phyloP scores from a whole-genome alignment of 805 yeast genomes.

The Nakazawaea wickerhamii region DNA sequence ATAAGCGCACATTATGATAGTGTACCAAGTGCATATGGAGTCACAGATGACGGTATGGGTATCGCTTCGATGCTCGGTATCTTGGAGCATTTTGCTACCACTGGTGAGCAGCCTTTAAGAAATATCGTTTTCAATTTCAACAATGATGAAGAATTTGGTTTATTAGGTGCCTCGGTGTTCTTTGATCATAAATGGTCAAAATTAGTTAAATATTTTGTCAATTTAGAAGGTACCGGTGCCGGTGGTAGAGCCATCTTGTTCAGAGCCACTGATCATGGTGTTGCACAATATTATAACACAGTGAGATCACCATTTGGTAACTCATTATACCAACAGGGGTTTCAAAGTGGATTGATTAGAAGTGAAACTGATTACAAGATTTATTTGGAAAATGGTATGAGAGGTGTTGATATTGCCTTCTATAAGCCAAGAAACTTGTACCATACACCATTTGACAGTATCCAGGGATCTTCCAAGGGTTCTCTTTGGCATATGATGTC shows the following conservation, averaged over 20 bases:
- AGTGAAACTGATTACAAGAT: constrained; percentile 86
- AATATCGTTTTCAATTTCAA: constrained; percentile 81
- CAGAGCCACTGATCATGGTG: constrained; percentile 75
- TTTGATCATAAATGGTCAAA: constrained; percentile 67
- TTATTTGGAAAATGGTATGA: constrained; percentile 57
- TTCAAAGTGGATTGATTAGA: constrained; percentile 60
- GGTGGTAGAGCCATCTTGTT: constrained; percentile 82
- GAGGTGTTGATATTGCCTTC: constrained; percentile 90
- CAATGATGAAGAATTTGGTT: constrained; percentile 85
- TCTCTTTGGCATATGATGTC: constrained; percentile 85
- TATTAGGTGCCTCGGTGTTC: constrained; percentile 75
- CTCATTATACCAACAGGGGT: constrained; percentile 81
- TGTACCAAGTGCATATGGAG: constrained; percentile 81
- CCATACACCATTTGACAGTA: constrained; percentile 73
- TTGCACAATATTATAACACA: constrained; percentile 49
- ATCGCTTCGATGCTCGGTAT: constrained; percentile 75
- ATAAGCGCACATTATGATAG: constrained; percentile 86
- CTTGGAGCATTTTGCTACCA: constrained; percentile 39
- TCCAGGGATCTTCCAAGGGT: constrained; percentile 54
- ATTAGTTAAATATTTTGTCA: constrained; percentile 59
- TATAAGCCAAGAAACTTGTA: constrained; percentile 79
- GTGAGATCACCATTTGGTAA: constrained; percentile 71
- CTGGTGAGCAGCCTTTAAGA: constrained; percentile 50
- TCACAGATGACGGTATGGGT: constrained; percentile 92
- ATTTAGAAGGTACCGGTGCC: constrained; percentile 90